Evolutionary conservation across 2,329 filamentous ascomycete genomes (phyloP), one percentile per base, ranked within the genome.

Genomic region (Paecilomyces sp.): DNA sequence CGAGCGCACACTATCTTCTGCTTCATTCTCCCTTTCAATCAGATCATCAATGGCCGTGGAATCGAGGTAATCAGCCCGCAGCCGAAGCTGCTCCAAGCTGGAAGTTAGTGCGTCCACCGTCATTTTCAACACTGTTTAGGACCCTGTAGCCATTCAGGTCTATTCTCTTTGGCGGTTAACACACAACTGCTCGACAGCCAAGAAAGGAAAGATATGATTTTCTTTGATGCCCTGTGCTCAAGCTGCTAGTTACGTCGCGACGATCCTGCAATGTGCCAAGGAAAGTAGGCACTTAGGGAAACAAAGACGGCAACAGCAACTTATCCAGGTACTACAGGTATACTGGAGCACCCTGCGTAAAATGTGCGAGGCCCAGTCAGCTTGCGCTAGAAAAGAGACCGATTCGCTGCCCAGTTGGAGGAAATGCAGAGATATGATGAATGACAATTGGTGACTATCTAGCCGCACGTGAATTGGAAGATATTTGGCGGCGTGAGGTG

Each of bases 1-100:
- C 55, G 77, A 74, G 54, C 65, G 76, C 62, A 61, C 72, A 71
- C 64, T 76, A 67, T 70, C 64, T 33, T 64, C 62, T 12, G 67
- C 70, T 54, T 65, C 66, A 57, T 72, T 67, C 57, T 72, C 68
- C 22, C 69, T 71, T 15, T 61, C 64, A 24, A 76, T 64, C 36
- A 67, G 68, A 12, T 66, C 60, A 61, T 74, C 70, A 50, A 74
- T 68, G 8, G 62, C 62, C 36, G 65, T 55, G 22, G 65, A 65
- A 33, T 65, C 66, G 2, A 72, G 54, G 25, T 56, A 41, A 24
- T 69, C 65, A 34, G 64, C 62, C 30, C 63, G 65, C 56, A 76
- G 58, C 47, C 60, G 65, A 58, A 76, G 63, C 47, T 68, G 60
- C 2, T 65, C 64, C 62, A 76, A 63, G 4, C 66, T 64, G 12